phyloP scores from a whole-genome alignment of 805 yeast genomes.

The Schwanniomyces occidentalis region DNA sequence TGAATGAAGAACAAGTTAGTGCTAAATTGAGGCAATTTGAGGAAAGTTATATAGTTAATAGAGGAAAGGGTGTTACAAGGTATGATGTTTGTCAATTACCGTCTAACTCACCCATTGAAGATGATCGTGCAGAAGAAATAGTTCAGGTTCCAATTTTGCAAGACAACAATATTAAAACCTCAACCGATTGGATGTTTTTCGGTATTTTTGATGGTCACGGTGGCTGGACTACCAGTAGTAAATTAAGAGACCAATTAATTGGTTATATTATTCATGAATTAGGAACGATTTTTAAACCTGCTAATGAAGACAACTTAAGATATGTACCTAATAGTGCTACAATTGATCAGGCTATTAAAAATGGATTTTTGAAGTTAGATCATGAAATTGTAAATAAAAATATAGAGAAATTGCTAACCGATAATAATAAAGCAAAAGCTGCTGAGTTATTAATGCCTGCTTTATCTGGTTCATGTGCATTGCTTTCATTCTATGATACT shows the following conservation, averaged over 20 bases:
- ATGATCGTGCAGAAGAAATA: constrained; percentile 83
- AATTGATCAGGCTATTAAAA: constrained; percentile 76
- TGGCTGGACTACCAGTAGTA: constrained; percentile 92
- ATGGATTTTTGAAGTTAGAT: constrained; percentile 81
- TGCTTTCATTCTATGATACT: constrained; percentile 84
- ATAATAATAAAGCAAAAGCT: constrained; percentile 66
- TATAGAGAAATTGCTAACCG: constrained; percentile 64
- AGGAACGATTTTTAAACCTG: constrained; percentile 60
- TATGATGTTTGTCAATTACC: constrained; percentile 90
- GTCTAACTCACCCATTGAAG: constrained; percentile 92
- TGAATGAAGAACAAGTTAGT: constrained; percentile 72
- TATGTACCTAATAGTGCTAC: constrained; percentile 65
- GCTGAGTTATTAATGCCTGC: constrained; percentile 87
- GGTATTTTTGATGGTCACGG: constrained; percentile 97
- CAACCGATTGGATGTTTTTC: constrained; percentile 86
- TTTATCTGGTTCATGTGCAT: constrained; percentile 91
- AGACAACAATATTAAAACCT: constrained; percentile 54
- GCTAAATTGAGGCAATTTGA: constrained; percentile 67
- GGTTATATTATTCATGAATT: constrained; percentile 76
- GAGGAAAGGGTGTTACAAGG: constrained; percentile 85
- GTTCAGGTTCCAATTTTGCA: constrained; percentile 69
- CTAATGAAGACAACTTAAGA: constrained; percentile 52
- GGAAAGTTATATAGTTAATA: constrained; percentile 74
- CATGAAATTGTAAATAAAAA: constrained; percentile 80
- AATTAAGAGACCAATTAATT: constrained; percentile 76